Base-by-base conservation (phyloP, 208 protist species). In the Trichomonas vaginalis region DNA sequence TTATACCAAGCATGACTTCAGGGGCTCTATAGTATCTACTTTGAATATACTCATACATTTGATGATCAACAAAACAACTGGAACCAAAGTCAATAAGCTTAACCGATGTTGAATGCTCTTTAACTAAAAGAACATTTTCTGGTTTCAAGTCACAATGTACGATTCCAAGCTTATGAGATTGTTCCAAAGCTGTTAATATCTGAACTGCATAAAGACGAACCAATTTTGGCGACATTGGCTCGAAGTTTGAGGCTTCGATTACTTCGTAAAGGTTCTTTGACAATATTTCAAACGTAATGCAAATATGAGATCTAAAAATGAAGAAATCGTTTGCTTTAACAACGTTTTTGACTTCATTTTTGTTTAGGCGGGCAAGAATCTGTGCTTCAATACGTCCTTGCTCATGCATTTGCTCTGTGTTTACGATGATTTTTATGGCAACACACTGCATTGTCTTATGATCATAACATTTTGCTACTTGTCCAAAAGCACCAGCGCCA, bases 401-500 rank as follows among this genome's bases (percentile, higher is more conserved):
- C 42, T 46, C 15, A 62, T 70, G 82, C 96, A 95, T 79, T 96
- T 97, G 80, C 97, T 97, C 39, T 95, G 96, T 42, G 97, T 96
- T 21, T 97, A 90, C 42, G 96, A 96, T 48, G n/a, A 90, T 48
- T 48, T 98, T 98, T 27, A 98, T 27, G 10, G 98, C 98, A 14
- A 97, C 96, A 23, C 96, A 80, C 48, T 96, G 61, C 35, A 97
- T 95, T 12, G 95, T 98, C 95, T 97, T 96, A 46, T 98, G 96
- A 96, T 99, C 98, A 47, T 96, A 95, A 9, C 86, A 96, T 88
- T 98, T 98, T 12, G 98, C 95, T n/a, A 99, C 98, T 88, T 99
- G 98, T 49, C 98, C 98, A 96, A 99, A 99, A 0, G 97, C 98
- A 37, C 98, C 98, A 46, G 97, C 97, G 27, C 98, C 98, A 0